Percentiles rank a stretch among this genome's conserved stretches.
phyloP scores from a whole-genome alignment of 805 yeast genomes.

The Candida xiaguanensis region DNA sequence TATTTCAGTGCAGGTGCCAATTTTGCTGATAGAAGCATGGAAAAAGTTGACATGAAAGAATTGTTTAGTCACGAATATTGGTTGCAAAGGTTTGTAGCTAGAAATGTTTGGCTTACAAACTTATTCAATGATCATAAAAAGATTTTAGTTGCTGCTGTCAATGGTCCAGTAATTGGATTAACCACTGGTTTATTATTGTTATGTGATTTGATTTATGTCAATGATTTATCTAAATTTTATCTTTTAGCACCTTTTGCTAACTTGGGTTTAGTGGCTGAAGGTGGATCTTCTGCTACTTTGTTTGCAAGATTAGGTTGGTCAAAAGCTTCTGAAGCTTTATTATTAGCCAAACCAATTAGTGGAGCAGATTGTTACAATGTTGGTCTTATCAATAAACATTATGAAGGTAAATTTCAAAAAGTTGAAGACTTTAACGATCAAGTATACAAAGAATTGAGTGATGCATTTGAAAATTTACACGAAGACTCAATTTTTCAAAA shows the following conservation, averaged over 20 bases:
- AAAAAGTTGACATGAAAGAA: conserved; percentile 25
- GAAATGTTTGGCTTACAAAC: conserved; percentile 67
- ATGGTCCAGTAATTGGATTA: conserved; percentile 86
- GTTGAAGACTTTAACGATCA: conserved; percentile 41
- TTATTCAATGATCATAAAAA: conserved; percentile 69
- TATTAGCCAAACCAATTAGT: conserved; percentile 61
- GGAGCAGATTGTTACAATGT: conserved; percentile 53
- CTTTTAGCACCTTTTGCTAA: conserved; percentile 76
- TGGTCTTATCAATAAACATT: conserved; percentile 63
- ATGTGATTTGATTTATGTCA: conserved; percentile 72
- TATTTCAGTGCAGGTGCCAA: conserved; percentile 87
- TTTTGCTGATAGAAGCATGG: conserved; percentile 39
- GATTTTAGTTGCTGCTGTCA: conserved; percentile 66
- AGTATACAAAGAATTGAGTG: conserved; percentile 31
- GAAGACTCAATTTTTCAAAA: conserved; percentile 37
- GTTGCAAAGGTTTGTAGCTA: conserved; percentile 59
- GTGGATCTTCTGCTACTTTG: conserved; percentile 67
- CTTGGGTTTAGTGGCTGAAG: conserved; percentile 81
- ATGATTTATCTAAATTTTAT: conserved; percentile 52
- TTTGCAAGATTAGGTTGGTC: conserved; percentile 70
- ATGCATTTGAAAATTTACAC: conserved; percentile 41
- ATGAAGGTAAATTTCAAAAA: conserved; percentile 30
- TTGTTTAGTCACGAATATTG: conserved; percentile 41
- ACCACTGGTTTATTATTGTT: conserved; percentile 69
- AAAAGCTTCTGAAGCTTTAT: conserved; percentile 66